A percentile compares a stretch with the other conserved stretches of the same genome.
These are phyloP conservation scores for Cladosporium sp. DNA, from an alignment of 2,329 filamentous ascomycete species.

Conservation along the genomic window DNA sequence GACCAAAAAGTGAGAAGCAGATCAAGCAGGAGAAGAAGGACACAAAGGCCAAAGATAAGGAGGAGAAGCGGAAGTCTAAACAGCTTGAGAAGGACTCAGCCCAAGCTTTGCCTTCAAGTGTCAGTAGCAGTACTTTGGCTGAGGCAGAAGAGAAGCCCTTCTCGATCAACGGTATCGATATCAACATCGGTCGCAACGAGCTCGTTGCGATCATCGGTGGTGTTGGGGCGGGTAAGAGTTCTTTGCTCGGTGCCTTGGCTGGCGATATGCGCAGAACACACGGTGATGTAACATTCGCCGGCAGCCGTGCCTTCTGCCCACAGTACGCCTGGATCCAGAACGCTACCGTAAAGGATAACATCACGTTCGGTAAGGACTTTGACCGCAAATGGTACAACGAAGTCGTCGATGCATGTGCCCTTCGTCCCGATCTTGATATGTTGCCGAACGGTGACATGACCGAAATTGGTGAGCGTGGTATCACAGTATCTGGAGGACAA, in stretches of 20 bases:
- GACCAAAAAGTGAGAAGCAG: slow-evolving; percentile 31
- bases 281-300: slow-evolving; percentile 71
- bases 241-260: slow-evolving; percentile 79
- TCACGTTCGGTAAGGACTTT: slow-evolving; percentile 75
- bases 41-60: slow-evolving; percentile 40
- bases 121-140: slow-evolving; percentile 51
- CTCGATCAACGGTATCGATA: slow-evolving; percentile 63
- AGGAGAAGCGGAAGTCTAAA: slow-evolving; percentile 33
- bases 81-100: slow-evolving; percentile 28
- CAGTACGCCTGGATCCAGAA: slow-evolving; percentile 99
- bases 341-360: slow-evolving; percentile 79
- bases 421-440: slow-evolving; percentile 84
- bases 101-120: background rate
- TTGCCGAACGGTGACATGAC: slow-evolving; percentile 84
- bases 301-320: slow-evolving; percentile 82
- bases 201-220: slow-evolving; percentile 79
- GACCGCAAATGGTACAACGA: slow-evolving; percentile 74
- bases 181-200: slow-evolving; percentile 68
- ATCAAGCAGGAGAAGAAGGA: slow-evolving; percentile 41
- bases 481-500: slow-evolving; percentile 91
- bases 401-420: slow-evolving; percentile 81
- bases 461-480: slow-evolving; percentile 91
- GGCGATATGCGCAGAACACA: slow-evolving; percentile 87
- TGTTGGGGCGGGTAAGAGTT: slow-evolving; percentile 89
- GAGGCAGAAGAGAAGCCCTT: slow-evolving; percentile 64